Base-by-base conservation (phyloP, 73 alveolate genomes). In the Diophrys appendiculata region DNA sequence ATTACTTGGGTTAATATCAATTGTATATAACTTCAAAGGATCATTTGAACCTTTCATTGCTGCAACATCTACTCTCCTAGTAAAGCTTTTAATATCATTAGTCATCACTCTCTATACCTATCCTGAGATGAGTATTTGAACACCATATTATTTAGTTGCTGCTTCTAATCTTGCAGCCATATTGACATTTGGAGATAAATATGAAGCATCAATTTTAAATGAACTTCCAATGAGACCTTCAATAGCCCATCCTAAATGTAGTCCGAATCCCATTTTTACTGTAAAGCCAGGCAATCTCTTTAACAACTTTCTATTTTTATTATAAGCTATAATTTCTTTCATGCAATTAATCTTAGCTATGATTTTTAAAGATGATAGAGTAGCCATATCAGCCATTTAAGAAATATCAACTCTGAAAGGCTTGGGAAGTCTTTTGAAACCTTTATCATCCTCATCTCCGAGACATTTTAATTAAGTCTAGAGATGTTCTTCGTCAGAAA, bases 221-320 rank as follows among this genome's bases (percentile, higher is more conserved):
- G 78, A 79, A 3, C 95, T 84, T 0, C 98, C 98, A 26, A 93
- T 88, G 54, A 90, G 89, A 33, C 97, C 98, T 76, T 94, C 98
- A 33, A 94, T 94, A 23, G 97, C 98, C 98, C 98, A 94, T 1
- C 98, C 98, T 26, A 88, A 82, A 68, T 94, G 98, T 23, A 94
- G 80, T 3, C 98, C 98, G 69, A 94, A 94, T 27, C 98, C 98
- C 82, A 94, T 84, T 32, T 87, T 90, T 13, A 94, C 90, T 72
- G 90, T 73, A 69, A 55, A 87, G 29, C 73, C 73, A 8, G 88
- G 88, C 28, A 88, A 69, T 43, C 87, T 76, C 77, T 53, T 53
- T 14, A 31, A 64, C 65, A 88, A 55, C 29, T 72, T 81, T 13
- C 27, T 68, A 54, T 88, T 73, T 52, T 76, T 84, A 30, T 77